Base-by-base conservation (phyloP, 1,139 yeast genomes). In the Spencermartinsiella ligniputridi region DNA sequence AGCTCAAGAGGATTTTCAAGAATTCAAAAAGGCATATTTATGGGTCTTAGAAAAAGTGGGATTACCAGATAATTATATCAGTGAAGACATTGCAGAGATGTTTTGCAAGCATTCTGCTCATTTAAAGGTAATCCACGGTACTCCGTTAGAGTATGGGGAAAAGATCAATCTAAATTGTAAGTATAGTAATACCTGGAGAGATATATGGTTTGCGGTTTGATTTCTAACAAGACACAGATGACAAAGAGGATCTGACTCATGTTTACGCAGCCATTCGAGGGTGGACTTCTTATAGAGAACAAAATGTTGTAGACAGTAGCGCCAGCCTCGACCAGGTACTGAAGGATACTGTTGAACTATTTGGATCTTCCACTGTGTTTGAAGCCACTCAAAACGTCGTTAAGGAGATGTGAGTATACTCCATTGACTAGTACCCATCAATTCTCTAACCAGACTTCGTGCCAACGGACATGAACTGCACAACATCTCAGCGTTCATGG, bases 21-120 rank as follows among this genome's bases (percentile, higher is more conserved):
- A 48, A 20, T 74, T 84, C 50, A 57, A 66, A 3, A 39, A 48
- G 0, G 64, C 71, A 36, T 71, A 76, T 3, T 42, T 49, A 2
- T 49, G 52, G 3, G 54, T 71, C 2, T 66, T 51, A 39, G 49
- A 5, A 25, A 54, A 38, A 40, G 58, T 48, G 60, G 71, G 32
- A 29, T 62, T 6, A 41, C 46, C 56, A 2, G 41, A 42, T 4
- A 58, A 55, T 16, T 67, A 62, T 5, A 56, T 73, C 8, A 55
- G 67, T 9, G 61, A 64, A 6, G 75, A 70, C 0, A 67, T 71
- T 9, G 64, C 79, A 3, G 63, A 68, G 18, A 57, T 67, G 0
- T 85, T 87, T 60, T 79, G 88, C 58, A 82, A 81, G 56, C 83
- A 85, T 51, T 63, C 72, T 17, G 63, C 69, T 38, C 66, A 56